A percentile compares a stretch with the other conserved stretches of the same genome.
Evolutionary conservation across 2,329 filamentous ascomycete species (phyloP).

Genomic region (Leptographium radiaticola): DNA sequence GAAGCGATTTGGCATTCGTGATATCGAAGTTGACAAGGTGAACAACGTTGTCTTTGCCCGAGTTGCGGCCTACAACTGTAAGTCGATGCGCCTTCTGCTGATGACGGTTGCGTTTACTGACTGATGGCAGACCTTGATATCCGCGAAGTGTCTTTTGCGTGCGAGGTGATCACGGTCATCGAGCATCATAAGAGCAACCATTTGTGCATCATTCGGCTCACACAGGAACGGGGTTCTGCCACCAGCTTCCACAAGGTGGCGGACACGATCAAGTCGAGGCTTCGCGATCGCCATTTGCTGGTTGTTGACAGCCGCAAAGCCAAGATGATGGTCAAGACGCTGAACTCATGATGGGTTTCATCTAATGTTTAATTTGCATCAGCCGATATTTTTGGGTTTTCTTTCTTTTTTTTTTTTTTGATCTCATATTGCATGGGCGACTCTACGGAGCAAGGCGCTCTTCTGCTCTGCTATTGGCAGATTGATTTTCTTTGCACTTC

Average conservation of each 20-base stretch:
- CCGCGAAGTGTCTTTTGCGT: slow-evolving; percentile 78
- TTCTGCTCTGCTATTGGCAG: background rate
- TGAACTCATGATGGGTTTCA: slow-evolving; percentile 29
- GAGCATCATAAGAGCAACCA: slow-evolving; percentile 68
- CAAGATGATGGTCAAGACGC: slow-evolving; percentile 62
- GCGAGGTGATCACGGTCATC: slow-evolving; percentile 78
- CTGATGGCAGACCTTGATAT: slow-evolving; percentile 50
- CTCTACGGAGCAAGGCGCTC: background rate
- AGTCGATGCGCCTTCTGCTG: slow-evolving; percentile 22
- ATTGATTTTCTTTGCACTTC: background rate
- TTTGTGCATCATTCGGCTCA: slow-evolving; percentile 72
- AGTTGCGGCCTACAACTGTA: slow-evolving; percentile 67
- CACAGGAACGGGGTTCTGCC: slow-evolving; percentile 81
- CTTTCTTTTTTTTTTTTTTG: background rate
- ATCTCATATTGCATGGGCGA: background rate
- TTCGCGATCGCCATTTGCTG: slow-evolving; percentile 51
- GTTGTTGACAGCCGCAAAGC: slow-evolving; percentile 53
- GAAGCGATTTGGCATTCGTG: slow-evolving; percentile 67
- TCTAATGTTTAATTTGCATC: background rate
- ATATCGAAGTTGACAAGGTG: slow-evolving; percentile 66
- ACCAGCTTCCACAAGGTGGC: slow-evolving; percentile 79
- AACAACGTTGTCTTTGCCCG: slow-evolving; percentile 69
- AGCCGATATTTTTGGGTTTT: background rate
- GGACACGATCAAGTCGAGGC: slow-evolving; percentile 58
- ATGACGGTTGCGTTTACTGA: background rate